Evolutionary conservation across 1,284 basidiomycete species (phyloP).

Genomic region (Trichosporon ovoides): DNA sequence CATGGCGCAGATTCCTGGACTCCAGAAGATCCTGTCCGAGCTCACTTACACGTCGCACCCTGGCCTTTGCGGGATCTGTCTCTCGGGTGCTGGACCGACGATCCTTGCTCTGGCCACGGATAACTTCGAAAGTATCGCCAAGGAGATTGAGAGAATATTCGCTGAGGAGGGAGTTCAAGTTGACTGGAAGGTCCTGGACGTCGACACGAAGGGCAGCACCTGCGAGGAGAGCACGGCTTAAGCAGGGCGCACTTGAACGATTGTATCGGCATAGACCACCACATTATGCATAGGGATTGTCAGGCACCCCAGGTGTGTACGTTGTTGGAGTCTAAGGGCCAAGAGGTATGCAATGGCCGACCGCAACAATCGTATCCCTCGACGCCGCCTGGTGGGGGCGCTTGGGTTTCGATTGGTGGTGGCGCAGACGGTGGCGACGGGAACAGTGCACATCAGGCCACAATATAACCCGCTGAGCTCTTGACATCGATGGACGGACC

Average conservation of each 20-base stretch:
- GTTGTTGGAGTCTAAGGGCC: background rate
- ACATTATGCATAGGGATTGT: conserved; percentile 2
- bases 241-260: background rate
- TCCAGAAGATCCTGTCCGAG: conserved; percentile 79
- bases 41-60: conserved; percentile 86
- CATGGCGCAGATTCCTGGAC: conserved; percentile 74
- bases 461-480: background rate
- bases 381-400: background rate
- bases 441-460: background rate
- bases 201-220: conserved; percentile 49
- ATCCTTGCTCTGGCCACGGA: conserved; percentile 91
- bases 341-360: background rate
- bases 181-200: conserved; percentile 49
- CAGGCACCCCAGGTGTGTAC: background rate
- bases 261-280: conserved; percentile 4
- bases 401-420: background rate
- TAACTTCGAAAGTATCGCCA: conserved; percentile 75
- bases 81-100: conserved; percentile 96
- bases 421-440: background rate
- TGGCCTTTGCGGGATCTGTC: conserved; percentile 91
- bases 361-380: background rate
- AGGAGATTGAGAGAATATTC: conserved; percentile 73
- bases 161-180: conserved; percentile 66
- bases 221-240: conserved; percentile 34
- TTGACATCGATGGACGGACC: background rate